Evolutionary conservation across 495 filamentous ascomycete species (phyloP), one percentile per base, ranked within the genome.

Genomic region (Pyrenopolyporus hunteri): DNA sequence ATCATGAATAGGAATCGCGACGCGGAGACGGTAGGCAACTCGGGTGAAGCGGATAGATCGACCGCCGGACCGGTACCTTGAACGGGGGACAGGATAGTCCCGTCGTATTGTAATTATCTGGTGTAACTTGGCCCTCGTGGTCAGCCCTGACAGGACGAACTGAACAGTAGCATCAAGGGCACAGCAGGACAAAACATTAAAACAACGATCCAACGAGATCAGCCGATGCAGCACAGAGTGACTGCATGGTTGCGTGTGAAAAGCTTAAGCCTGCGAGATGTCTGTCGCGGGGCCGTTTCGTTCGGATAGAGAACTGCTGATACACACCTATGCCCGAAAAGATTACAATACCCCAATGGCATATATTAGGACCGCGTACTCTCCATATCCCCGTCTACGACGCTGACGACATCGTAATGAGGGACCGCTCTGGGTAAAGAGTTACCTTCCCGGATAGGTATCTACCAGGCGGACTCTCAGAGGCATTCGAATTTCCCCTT

Each of bases 81-180:
- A n/a, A 42, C 33, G 23, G 46, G 44, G 17, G 35, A 55, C 17
- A 55, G 20, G 23, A 40, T 53, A 43, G 25, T 48, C 46, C 31
- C 19, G 40, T 44, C 54, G 40, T 47, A 59, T 59, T 45, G 31
- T 26, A 46, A 51, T 51, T 51, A 40, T 59, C 35, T 49, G 22
- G 43, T 56, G 62, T 42, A 58, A 56, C 56, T 35, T 42, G 32
- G 20, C 43, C 28, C 50, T 46, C 56, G 56, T 65, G 45, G 57
- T 52, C 45, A 35, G 46, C 36, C 40, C 29, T 59, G 45, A 60
- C 35, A 59, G 61, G 53, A 59, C 32, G 57, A 57, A 25, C 39
- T 49, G 37, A 35, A 48, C 28, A 57, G 51, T 60, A 51, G 42
- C 37, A 35, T 51, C 56, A 60, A 45, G 50, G 43, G 43, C 29